These are phyloP conservation scores for Aspergillus carlsbadensis DNA, from an alignment of 495 filamentous ascomycete genomes.

Conservation along the genomic window DNA sequence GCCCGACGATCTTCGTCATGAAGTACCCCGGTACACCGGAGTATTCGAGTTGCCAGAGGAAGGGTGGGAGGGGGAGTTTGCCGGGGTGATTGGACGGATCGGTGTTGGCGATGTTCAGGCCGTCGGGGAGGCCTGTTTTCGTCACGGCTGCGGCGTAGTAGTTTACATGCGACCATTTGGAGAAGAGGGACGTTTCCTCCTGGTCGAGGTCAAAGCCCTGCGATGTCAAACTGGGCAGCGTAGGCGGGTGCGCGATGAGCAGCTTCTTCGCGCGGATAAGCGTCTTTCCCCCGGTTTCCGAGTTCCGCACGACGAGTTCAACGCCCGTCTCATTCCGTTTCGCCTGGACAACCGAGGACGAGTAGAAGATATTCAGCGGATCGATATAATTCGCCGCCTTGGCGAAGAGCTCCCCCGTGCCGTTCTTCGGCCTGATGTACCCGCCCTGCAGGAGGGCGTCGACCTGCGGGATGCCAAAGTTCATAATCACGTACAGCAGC, in stretches of 20 bases:
- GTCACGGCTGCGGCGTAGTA: constrained; percentile 38
- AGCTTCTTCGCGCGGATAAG: constrained; percentile 36
- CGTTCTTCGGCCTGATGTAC: constrained; percentile 4
- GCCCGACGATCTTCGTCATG: constrained; percentile 38
- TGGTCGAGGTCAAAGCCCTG: constrained; percentile 29
- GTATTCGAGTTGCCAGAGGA: constrained; percentile 32
- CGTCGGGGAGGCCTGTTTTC: constrained; percentile 22
- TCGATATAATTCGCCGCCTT: constrained; percentile 21
- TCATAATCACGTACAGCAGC: constrained; percentile 41
- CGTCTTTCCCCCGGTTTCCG: constrained; percentile 12
- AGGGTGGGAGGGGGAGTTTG: constrained; percentile 32
- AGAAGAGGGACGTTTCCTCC: constrained; percentile 28
- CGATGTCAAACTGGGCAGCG: constrained; percentile 24
- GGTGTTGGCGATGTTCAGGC: constrained; percentile 28
- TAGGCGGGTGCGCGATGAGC: constrained; percentile 38
- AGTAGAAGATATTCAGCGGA: constrained; percentile 33
- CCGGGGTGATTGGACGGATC: constrained; percentile 29
- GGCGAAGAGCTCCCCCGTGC: neutral
- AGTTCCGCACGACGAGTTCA: neutral
- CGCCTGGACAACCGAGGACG: constrained; percentile 31
- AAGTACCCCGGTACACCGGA: constrained; percentile 32
- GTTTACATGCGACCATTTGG: constrained; percentile 30
- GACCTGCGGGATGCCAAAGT: constrained; percentile 29
- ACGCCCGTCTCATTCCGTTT: neutral
- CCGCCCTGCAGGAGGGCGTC: neutral